Base-by-base conservation (phyloP, 768 basidiomycete genomes). In the Russula earlei region DNA sequence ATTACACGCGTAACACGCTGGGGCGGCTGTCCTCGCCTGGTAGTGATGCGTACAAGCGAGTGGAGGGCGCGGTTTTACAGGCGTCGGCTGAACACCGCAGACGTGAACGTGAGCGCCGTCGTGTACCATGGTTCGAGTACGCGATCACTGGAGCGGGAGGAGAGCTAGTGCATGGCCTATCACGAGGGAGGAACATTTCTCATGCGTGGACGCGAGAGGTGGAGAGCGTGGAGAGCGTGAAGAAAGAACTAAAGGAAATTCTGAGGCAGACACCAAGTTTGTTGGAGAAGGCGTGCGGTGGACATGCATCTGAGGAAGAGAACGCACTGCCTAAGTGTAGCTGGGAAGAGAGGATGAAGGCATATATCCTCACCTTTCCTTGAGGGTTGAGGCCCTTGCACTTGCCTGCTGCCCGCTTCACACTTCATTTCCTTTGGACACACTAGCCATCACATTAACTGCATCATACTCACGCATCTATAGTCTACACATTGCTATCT, bases 321-420 rank as follows among this genome's bases (percentile, higher is more conserved):
- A 62, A 68, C 14, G 72, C 70, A 5, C 67, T 81, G 41, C 68
- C 73, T 40, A 52, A 69, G 1, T 88, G 86, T 64, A 77, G 73
- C 58, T 87, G 84, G 85, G 79, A 83, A 64, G 43, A 54, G 20
- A 57, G 60, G 44, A 84, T 87, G 79, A 84, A 81, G 68, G 63
- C 64, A 43, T 84, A 74, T 64, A 86, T 88, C 55, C 67, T 85
- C 56, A 69, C 69, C 22, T 88, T 77, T 66, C 85, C 86, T 31
- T 87, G 67, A 77, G 45, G 29, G 85, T 31, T 87, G 67, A 77
- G 45, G 29, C 36, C 9, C 19, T 19, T 7, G 10, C 5, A 7
- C 20, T 14, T 6, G n/a, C 1, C 9, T 29, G 15, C 7, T 5
- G 29, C 29, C 10, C 34, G 34, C 34, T 14, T 36, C 12, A 11